Evolutionary conservation across 2,329 filamentous ascomycete species (phyloP).

Genomic region (Epicoccum sorghinum): DNA sequence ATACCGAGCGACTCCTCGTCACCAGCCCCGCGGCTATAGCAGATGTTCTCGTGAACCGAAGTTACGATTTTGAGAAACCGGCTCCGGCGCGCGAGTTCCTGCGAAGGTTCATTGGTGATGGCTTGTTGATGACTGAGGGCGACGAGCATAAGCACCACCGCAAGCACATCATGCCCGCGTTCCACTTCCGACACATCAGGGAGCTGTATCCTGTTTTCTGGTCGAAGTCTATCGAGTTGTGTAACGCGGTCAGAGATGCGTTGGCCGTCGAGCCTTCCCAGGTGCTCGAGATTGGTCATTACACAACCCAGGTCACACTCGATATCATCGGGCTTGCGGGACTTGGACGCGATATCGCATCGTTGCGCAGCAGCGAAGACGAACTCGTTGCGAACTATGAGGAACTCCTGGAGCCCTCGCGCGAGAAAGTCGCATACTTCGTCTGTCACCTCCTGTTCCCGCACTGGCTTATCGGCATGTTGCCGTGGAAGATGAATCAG

Average conservation of each 20-base stretch:
- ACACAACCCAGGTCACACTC: conserved; percentile 52
- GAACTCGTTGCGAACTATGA: conserved; percentile 52
- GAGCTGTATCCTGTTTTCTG: conserved; percentile 85
- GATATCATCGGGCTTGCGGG: conserved; percentile 56
- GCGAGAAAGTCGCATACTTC: conserved; percentile 56
- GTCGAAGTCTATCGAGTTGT: conserved; percentile 73
- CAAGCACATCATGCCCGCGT: conserved; percentile 80
- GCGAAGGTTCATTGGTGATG: conserved; percentile 57
- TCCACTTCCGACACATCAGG: conserved; percentile 85
- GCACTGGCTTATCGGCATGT: conserved; percentile 44
- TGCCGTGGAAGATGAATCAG: conserved; percentile 57
- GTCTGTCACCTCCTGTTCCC: conserved; percentile 48
- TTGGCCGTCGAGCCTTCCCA: conserved; percentile 51
- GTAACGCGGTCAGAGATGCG: conserved; percentile 63
- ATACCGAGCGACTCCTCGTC: conserved; percentile 46
- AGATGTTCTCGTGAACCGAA: conserved; percentile 60
- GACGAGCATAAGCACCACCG: conserved; percentile 62
- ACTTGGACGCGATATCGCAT: conserved; percentile 52
- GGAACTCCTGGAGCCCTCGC: conserved; percentile 53
- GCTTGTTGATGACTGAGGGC: conserved; percentile 58
- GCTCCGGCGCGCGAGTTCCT: conserved; percentile 52
- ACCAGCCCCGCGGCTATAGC: conserved; percentile 51
- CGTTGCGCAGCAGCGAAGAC: conserved; percentile 50
- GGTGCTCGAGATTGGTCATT: conserved; percentile 52
- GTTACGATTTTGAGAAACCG: conserved; percentile 62